Base-by-base conservation (phyloP, 2,329 filamentous ascomycete genomes). In the Chrysosphaeria jannelii region DNA sequence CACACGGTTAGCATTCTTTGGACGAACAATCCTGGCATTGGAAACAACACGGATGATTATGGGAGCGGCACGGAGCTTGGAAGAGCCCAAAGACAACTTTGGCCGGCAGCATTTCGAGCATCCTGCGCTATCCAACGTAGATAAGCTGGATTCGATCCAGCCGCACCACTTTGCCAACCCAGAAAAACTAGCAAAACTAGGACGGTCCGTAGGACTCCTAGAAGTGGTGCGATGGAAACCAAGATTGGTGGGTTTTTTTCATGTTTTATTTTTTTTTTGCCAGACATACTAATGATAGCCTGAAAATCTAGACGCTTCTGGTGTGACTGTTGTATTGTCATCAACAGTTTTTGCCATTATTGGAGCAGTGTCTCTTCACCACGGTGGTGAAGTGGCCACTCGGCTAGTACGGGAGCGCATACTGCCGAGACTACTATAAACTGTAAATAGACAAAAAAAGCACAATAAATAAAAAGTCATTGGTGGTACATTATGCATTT, bases 301-400 rank as follows among this genome's bases (percentile, higher is more conserved):
- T 12, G 50, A 66, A 29, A 66, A 78, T 34, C 52, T 89, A 25
- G 42, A 56, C 24, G 47, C 50, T 10, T 90, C 76, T 0, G 85
- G 85, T 33, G 44, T 70, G 14, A 58, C 74, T 13, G 51, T 66
- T 4, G 66, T 93, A 13, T 48, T 89, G 26, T 60, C 69, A 23
- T 66, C 76, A 30, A 62, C 75, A 4, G 36, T 97, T 26, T 75
- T 78, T 40, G 75, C 79, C 21, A 69, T 97, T 26, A 48, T 93
- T 21, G 85, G 85, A 12, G 85, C 85, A 8, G 45, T 97, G 25
- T 67, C 76, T n/a, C 49, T 97, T 37, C 76, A 91, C 43, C 65
- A 71, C 34, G 85, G 85, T 22, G 71, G 69, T 18, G 64, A 67
- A 21, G 58, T 71, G 26, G 78, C 81, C 27, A 68, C 65, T 31